A percentile compares a stretch with the other conserved stretches of the same genome.
Evolutionary conservation across 73 alveolate species (phyloP).

Genomic region (Tetrahymena borealis): DNA sequence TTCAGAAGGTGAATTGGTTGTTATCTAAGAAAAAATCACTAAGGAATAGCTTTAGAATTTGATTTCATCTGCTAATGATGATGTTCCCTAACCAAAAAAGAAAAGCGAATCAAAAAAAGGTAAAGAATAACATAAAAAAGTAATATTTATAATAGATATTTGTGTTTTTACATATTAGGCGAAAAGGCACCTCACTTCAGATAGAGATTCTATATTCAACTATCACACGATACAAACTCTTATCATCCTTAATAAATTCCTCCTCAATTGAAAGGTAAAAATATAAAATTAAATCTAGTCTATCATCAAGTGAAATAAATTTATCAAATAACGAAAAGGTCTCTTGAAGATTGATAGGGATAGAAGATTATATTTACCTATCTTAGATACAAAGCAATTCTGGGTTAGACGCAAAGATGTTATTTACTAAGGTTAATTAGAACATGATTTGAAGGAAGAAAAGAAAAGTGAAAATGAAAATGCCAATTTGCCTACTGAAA

Average conservation of each 20-base stretch:
- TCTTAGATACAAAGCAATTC: constrained; percentile 7
- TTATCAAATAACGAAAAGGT: constrained; percentile 22
- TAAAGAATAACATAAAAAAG: neutral
- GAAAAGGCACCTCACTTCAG: constrained; percentile 30
- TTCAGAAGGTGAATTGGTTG: neutral
- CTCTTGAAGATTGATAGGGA: constrained; percentile 46
- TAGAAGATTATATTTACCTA: constrained; percentile 10
- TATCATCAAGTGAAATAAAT: constrained; percentile 47
- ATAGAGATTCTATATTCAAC: constrained; percentile 49
- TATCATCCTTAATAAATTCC: constrained; percentile 47
- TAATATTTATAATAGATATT: neutral
- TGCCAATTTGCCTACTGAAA: too few species aligned
- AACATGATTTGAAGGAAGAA: neutral
- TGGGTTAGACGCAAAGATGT: constrained; percentile 25
- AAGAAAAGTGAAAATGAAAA: neutral
- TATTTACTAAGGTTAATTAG: neutral
- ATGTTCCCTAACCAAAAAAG: neutral
- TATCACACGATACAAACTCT: constrained; percentile 46
- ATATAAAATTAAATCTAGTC: constrained; percentile 32
- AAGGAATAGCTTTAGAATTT: neutral
- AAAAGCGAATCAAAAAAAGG: neutral
- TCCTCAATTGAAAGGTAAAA: constrained; percentile 51
- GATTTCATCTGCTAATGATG: neutral
- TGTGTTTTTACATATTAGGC: neutral
- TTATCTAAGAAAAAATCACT: neutral